A percentile compares a stretch with the other conserved stretches of the same genome.
Evolutionary conservation across 768 basidiomycete genomes (phyloP).

Genomic region (Hericium coralloides): DNA sequence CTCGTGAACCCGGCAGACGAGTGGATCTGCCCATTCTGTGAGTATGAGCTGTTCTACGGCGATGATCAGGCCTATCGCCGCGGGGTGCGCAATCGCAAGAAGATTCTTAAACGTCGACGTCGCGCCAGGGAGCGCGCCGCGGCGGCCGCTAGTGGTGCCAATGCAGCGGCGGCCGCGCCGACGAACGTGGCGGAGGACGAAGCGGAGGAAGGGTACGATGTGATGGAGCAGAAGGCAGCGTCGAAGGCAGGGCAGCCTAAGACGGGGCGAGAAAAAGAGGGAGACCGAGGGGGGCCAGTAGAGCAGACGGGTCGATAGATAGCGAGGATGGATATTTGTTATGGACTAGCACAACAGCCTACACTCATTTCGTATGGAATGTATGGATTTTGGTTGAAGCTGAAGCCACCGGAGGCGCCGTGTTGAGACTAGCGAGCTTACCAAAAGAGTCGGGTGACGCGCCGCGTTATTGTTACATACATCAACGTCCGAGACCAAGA

Average conservation of each 20-base stretch:
- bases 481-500: too few relatives aligned
- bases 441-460: neutral
- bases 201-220: slow-evolving; percentile 21
- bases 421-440: neutral
- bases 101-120: slow-evolving; percentile 61
- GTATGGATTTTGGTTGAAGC: neutral
- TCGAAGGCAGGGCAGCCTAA: slow-evolving; percentile 8
- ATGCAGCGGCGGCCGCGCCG: slow-evolving; percentile 14
- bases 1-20: slow-evolving; percentile 66
- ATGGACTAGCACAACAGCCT: neutral
- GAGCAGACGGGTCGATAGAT: neutral
- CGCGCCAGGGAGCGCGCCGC: slow-evolving; percentile 65
- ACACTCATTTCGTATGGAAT: neutral
- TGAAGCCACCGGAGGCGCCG: neutral
- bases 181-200: slow-evolving; percentile 24
- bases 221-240: slow-evolving; percentile 8
- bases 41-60: slow-evolving; percentile 89
- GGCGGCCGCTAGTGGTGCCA: slow-evolving; percentile 39
- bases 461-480: neutral
- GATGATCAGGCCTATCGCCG: slow-evolving; percentile 56
- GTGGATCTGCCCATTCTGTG: slow-evolving; percentile 93
- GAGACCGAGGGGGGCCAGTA: slow-evolving; percentile 1
- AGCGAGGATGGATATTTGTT: neutral
- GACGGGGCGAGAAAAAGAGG: slow-evolving; percentile 4
- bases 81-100: slow-evolving; percentile 65